Conservation (phyloP, 2,329 filamentous ascomycete genomes). For the Clonostachys solani region DNA sequence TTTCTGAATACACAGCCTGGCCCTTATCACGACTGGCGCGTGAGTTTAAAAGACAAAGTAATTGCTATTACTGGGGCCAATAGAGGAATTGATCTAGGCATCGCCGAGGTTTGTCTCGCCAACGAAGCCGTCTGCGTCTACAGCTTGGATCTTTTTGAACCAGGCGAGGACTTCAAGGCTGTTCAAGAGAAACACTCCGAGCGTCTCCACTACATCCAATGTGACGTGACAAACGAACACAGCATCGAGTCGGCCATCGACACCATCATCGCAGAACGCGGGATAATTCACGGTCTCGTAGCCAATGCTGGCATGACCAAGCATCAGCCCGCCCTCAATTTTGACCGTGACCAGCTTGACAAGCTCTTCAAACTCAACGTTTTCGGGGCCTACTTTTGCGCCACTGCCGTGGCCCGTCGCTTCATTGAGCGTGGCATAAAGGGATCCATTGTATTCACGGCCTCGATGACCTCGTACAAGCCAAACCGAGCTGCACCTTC, state of each 20-base stretch:
- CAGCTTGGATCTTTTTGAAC: constrained; percentile 7
- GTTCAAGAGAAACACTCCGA: constrained; percentile 31
- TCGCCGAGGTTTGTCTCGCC: constrained; percentile 35
- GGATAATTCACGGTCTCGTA: constrained; percentile 41
- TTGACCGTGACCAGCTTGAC: constrained; percentile 13
- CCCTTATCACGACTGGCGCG: not conserved
- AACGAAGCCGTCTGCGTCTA: constrained; percentile 24
- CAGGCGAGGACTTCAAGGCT: constrained; percentile 8
- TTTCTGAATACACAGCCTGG: not conserved
- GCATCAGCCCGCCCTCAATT: constrained; percentile 46
- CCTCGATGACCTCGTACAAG: constrained; percentile 41
- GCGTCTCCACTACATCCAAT: constrained; percentile 24
- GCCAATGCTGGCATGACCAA: constrained; percentile 46
- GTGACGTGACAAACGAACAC: constrained; percentile 1
- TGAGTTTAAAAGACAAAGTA: not conserved
- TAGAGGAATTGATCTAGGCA: constrained; percentile 33
- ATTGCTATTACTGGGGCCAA: constrained; percentile 26
- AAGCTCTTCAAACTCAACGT: constrained; percentile 28
- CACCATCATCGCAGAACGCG: constrained; percentile 32
- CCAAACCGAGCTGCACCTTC: constrained; percentile 46
- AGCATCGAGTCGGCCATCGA: constrained; percentile 20
- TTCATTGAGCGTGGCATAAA: constrained; percentile 26
- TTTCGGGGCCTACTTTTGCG: constrained; percentile 36
- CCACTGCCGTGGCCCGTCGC: constrained; percentile 35
- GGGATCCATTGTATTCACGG: constrained; percentile 37